A percentile compares a stretch with the other conserved stretches of the same genome.
Conservation (phyloP, 148 eudicot genomes). For the Chenopodium formosanum region DNA sequence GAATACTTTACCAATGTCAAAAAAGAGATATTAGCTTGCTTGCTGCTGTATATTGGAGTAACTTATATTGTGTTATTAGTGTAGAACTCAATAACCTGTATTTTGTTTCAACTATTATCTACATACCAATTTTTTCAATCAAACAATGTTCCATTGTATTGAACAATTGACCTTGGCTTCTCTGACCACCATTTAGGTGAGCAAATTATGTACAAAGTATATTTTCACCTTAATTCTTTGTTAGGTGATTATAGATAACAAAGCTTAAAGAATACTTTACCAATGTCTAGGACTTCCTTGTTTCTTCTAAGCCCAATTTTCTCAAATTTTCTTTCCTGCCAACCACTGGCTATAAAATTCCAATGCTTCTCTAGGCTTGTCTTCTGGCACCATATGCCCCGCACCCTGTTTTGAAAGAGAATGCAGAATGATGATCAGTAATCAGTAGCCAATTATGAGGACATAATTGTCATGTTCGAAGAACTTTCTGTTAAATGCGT, state of each 20-base stretch:
- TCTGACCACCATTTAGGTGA: neutral
- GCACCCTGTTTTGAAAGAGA: neutral
- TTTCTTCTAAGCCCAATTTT: neutral
- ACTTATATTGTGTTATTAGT: too few relatives aligned
- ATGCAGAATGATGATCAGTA: neutral
- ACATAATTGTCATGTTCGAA: neutral
- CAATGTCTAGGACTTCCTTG: neutral
- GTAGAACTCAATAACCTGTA: neutral
- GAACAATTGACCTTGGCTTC: neutral
- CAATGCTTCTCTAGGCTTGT: slow-evolving; percentile 29
- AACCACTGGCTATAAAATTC: slow-evolving; percentile 29
- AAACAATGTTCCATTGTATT: neutral
- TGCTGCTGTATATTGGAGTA: neutral
- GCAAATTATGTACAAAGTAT: neutral
- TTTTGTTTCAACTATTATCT: neutral
- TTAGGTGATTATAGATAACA: neutral
- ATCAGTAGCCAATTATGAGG: neutral
- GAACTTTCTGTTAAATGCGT: neutral
- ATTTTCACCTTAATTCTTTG: too few relatives aligned
- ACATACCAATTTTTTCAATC: too few relatives aligned
- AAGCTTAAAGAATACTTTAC: neutral
- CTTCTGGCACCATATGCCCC: slow-evolving; percentile 27
- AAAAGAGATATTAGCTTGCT: neutral
- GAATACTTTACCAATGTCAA: too few relatives aligned
- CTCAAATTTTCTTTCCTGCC: slow-evolving; percentile 19